Evolutionary conservation across 129 eudicot genomes (phyloP).

Genomic region (Arctium minus): DNA sequence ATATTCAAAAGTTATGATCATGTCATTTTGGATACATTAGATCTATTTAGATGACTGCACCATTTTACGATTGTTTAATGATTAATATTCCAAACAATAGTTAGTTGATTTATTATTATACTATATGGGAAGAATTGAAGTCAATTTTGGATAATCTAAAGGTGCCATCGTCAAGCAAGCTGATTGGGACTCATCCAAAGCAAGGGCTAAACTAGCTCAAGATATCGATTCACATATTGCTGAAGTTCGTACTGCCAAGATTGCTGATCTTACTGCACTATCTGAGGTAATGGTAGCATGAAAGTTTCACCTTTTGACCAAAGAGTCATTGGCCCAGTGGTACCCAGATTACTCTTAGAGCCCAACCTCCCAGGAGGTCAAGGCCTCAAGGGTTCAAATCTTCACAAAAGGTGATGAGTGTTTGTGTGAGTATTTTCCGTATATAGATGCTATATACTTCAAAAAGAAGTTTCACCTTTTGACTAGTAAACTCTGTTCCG

Average conservation of each 20-base stretch:
- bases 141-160: conserved; percentile 18
- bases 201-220: conserved; percentile 68
- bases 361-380: background rate
- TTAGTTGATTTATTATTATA: background rate
- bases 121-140: background rate
- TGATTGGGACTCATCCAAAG: conserved; percentile 75
- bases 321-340: background rate
- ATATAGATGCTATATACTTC: background rate
- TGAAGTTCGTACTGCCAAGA: conserved; percentile 58
- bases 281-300: conserved; percentile 56
- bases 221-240: conserved; percentile 76
- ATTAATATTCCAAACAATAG: background rate
- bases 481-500: background rate
- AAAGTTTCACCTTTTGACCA: background rate
- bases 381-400: background rate
- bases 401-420: background rate
- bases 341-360: background rate
- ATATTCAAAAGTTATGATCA: background rate
- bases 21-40: background rate
- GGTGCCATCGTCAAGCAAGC: conserved; percentile 75
- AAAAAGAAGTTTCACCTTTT: background rate
- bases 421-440: background rate
- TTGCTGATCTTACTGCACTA: conserved; percentile 60
- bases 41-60: background rate
- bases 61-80: background rate